Conservation (phyloP, 2,329 filamentous ascomycete genomes). For the Trichoderma pleuroti region DNA sequence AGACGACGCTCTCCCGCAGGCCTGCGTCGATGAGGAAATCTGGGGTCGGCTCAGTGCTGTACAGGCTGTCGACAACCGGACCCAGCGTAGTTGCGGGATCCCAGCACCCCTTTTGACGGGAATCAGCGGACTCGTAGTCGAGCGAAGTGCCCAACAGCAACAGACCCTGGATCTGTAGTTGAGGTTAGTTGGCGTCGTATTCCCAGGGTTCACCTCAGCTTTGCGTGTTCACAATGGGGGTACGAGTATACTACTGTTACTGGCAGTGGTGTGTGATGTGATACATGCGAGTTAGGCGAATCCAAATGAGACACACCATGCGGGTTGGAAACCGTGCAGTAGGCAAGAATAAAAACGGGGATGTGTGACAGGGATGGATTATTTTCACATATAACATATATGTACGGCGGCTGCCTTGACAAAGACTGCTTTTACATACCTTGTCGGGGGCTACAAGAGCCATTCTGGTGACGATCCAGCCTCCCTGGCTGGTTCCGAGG, state of each 20-base stretch:
- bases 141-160: slow-evolving; percentile 50
- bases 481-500: slow-evolving; percentile 51
- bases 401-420: neutral
- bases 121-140: slow-evolving; percentile 49
- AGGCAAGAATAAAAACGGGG: neutral
- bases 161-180: slow-evolving; percentile 43
- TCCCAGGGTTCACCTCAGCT: neutral
- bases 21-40: slow-evolving; percentile 47
- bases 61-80: slow-evolving; percentile 44
- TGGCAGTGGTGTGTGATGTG: neutral
- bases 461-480: slow-evolving; percentile 50
- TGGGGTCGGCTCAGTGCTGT: slow-evolving; percentile 36
- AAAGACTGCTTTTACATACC: slow-evolving; percentile 30
- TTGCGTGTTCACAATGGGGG: neutral
- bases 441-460: slow-evolving; percentile 48
- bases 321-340: neutral
- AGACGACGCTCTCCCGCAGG: slow-evolving; percentile 44
- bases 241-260: neutral
- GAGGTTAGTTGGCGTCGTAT: neutral
- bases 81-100: slow-evolving; percentile 41
- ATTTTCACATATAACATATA: neutral
- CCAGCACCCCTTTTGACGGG: slow-evolving; percentile 48
- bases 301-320: neutral
- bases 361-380: neutral
- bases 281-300: neutral